Conservation (phyloP, 2,329 filamentous ascomycete species). For the Microcyclospora pomicola region DNA sequence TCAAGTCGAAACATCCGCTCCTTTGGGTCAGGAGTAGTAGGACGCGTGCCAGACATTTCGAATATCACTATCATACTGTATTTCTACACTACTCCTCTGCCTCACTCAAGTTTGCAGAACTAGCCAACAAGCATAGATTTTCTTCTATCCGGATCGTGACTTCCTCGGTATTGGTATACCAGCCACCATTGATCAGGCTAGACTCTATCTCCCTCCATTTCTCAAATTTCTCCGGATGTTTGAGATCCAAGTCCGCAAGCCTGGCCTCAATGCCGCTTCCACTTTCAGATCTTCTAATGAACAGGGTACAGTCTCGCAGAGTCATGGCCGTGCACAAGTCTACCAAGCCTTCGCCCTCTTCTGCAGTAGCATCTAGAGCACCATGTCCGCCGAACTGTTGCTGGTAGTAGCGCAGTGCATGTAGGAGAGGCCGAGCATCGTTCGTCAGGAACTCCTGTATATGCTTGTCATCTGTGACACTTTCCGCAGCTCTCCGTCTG, state of each 20-base stretch:
- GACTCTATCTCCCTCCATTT: conserved; percentile 30
- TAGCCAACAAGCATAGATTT: conserved; percentile 14
- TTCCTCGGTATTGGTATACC: conserved; percentile 25
- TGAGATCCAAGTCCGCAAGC: conserved; percentile 35
- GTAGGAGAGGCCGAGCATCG: conserved; percentile 24
- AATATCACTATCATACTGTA: too few species aligned
- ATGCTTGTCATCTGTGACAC: conserved; percentile 11
- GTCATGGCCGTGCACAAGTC: conserved; percentile 32
- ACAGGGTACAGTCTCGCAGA: conserved; percentile 34
- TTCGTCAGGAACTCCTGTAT: conserved; percentile 16
- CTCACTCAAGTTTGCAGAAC: too few species aligned
- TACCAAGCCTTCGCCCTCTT: conserved; percentile 3
- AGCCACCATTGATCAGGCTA: conserved; percentile 25
- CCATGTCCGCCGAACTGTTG: conserved; percentile 25
- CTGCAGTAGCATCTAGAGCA: conserved; percentile 9
- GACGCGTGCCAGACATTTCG: too few species aligned
- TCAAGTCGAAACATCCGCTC: too few species aligned
- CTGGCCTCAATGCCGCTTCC: conserved; percentile 24
- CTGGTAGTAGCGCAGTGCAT: conserved; percentile 25
- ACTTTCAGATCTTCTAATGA: conserved; percentile 17
- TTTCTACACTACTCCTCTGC: too few species aligned
- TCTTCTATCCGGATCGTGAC: conserved; percentile 6
- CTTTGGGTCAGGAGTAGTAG: too few species aligned
- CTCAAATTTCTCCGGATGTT: conserved; percentile 27
- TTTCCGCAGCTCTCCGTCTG: conserved; percentile 11